A percentile compares a stretch with the other conserved stretches of the same genome.
Evolutionary conservation across 495 filamentous ascomycete species (phyloP).

Genomic region (Penicillium salamii): DNA sequence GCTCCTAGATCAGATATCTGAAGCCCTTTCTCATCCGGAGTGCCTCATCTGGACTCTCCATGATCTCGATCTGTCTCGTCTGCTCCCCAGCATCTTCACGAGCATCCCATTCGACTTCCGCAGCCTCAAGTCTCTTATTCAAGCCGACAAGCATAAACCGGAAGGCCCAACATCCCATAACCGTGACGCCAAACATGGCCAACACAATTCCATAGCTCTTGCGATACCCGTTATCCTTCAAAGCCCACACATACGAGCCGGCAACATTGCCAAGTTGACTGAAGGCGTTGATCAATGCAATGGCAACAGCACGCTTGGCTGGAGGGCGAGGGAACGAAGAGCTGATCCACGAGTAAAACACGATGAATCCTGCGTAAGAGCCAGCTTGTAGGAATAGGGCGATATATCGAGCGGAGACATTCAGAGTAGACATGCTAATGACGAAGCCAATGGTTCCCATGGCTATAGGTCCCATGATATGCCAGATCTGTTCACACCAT

Average conservation of each 20-base stretch:
- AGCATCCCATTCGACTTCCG: conserved; percentile 9
- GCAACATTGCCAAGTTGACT: conserved; percentile 41
- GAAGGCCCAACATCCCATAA: conserved; percentile 40
- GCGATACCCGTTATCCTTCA: conserved; percentile 30
- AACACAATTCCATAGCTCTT: conserved; percentile 36
- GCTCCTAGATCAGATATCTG: conserved; percentile 32
- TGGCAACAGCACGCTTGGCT: conserved; percentile 76
- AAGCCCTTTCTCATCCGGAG: conserved; percentile 33
- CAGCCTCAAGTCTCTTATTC: conserved; percentile 65
- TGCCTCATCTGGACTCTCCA: conserved; percentile 24
- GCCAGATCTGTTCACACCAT: no score
- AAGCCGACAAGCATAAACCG: conserved; percentile 57
- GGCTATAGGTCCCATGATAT: conserved; percentile 64
- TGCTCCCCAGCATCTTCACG: no score
- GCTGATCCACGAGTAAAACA: conserved; percentile 74
- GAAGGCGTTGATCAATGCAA: conserved; percentile 81
- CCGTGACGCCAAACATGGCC: conserved; percentile 32
- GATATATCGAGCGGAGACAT: conserved; percentile 65
- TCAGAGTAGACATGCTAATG: conserved; percentile 64
- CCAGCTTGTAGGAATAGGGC: conserved; percentile 76
- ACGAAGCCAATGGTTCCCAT: conserved; percentile 73
- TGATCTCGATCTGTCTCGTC: conserved; percentile 12
- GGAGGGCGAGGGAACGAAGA: conserved; percentile 77
- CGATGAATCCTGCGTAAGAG: conserved; percentile 60
- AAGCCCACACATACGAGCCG: conserved; percentile 32